Percentiles rank a stretch among this genome's conserved stretches.
phyloP scores from a whole-genome alignment of 2,329 filamentous ascomycete species.

The Stagonosporopsis vannaccii region DNA sequence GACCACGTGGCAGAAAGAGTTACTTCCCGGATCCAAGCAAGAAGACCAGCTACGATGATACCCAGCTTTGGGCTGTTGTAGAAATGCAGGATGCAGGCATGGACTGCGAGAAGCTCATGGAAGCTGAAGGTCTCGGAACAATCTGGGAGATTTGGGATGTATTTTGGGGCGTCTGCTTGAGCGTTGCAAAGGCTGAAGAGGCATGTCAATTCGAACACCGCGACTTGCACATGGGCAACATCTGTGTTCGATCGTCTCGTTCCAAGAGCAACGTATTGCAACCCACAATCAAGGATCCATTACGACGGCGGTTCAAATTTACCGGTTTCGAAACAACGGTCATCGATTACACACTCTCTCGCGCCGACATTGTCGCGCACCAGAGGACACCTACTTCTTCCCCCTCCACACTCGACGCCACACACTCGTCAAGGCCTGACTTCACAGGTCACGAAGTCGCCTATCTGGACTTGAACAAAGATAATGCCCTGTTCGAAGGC shows the following conservation, averaged over 20 bases:
- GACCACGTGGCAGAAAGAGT: slow-evolving; percentile 55
- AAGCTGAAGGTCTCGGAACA: slow-evolving; percentile 43
- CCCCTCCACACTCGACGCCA: slow-evolving; percentile 16
- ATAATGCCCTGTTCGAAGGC: slow-evolving; percentile 55
- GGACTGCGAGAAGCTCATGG: slow-evolving; percentile 57
- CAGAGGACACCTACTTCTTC: slow-evolving; percentile 18
- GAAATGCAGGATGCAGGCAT: slow-evolving; percentile 72
- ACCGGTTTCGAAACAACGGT: slow-evolving; percentile 68
- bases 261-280: slow-evolving; percentile 34
- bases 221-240: slow-evolving; percentile 71
- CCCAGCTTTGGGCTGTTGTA: slow-evolving; percentile 68
- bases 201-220: slow-evolving; percentile 69
- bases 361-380: slow-evolving; percentile 57
- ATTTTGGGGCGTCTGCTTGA: slow-evolving; percentile 71
- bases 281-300: slow-evolving; percentile 45
- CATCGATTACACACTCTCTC: slow-evolving; percentile 73
- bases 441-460: slow-evolving; percentile 43
- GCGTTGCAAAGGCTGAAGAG: slow-evolving; percentile 67
- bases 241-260: slow-evolving; percentile 59
- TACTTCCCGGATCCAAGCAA: slow-evolving; percentile 65
- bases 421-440: slow-evolving; percentile 2
- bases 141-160: slow-evolving; percentile 65
- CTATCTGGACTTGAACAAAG: slow-evolving; percentile 56
- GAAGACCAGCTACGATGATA: slow-evolving; percentile 60
- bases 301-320: slow-evolving; percentile 56